Evolutionary conservation across 805 yeast genomes (phyloP), one percentile per base, ranked within the genome.

Genomic region (Candida oleophila): DNA sequence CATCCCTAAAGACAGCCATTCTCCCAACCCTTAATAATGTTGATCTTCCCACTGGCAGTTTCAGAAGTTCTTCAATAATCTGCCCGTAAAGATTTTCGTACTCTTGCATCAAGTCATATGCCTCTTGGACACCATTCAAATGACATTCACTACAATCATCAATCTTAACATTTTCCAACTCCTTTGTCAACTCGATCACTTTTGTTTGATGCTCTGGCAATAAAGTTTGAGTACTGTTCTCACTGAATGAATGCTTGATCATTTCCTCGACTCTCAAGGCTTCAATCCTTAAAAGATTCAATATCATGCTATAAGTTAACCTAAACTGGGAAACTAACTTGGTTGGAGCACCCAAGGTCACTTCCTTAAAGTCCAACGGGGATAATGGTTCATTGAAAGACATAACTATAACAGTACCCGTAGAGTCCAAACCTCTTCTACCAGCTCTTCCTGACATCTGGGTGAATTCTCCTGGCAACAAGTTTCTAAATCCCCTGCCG

Each of bases 391-490:
- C 78, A 42, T 78, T 82, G 57, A 85, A 87, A 2, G 95, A 76
- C 95, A 94, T 89, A 4, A 91, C 82, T 51, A 94, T 89, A 11
- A 94, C 99, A 0, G 97, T 92, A 60, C 99, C 99, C 0, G 87
- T 89, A 18, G 82, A 71, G 71, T 94, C 99, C 53, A 94, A 70
- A 32, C 99, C 99, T 73, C 99, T 83, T 69, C 99, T 83, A 49
- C 99, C 99, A 0, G 99, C 99, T 66, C 99, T 80, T 39, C 99
- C 99, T 0, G 97, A 91, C 99, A 94, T 94, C 68, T 92, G 99
- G 0, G 98, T 94, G 62, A 92, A 94, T 64, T 94, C 99, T 45
- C 99, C 99, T 0, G 99, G 97, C 8, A 85, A 76, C 49, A 94
- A 73, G 59, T 85, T 80, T 65, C 99, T 78, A 66, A 89, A 82